Evolutionary conservation across 768 basidiomycete species (phyloP), one percentile per base, ranked within the genome.

Genomic region (Termitomyces sp.): DNA sequence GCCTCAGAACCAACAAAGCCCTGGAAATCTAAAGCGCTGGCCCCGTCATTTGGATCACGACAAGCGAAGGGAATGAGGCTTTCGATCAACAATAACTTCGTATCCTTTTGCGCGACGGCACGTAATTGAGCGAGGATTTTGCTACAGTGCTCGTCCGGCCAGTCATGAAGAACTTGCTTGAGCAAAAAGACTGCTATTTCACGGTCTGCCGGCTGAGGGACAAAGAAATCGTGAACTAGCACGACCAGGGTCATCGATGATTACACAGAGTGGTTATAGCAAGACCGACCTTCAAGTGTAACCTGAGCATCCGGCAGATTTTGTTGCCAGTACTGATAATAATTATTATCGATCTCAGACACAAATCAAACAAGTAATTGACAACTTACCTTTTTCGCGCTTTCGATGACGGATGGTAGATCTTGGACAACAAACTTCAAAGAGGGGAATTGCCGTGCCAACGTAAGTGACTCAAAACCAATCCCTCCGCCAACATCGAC

Each of bases 361-460:
- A 17, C 16, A 17, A 10, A 16, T n/a, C 10, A n/a, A 32, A 32
- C 31, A 32, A 32, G 5, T 35, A 11, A 21, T 4, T n/a, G 21
- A 12, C 17, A 27, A 11, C 50, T 35, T 19, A 56, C 58, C 25
- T 56, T 53, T 34, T 65, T 67, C 35, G 65, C 64, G 44, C 64
- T 54, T 17, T 67, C 69, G 34, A 66, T 63, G 10, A 62, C 54
- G 5, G 52, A 53, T 12, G 62, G 63, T 10, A 68, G 65, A 55
- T 74, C 75, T 54, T 40, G 57, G 25, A 75, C 64, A 32, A 75
- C 57, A 29, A 69, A 65, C 14, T 67, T 60, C 7, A 76, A 61
- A 23, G 73, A 59, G 5, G 73, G 68, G 57, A 64, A 68, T 1
- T 59, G 62, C 40, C 69, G 68, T 0, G 65, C 58, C 21, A 77